phyloP scores from a whole-genome alignment of 495 filamentous ascomycete species.

The Penicillium goetzii region DNA sequence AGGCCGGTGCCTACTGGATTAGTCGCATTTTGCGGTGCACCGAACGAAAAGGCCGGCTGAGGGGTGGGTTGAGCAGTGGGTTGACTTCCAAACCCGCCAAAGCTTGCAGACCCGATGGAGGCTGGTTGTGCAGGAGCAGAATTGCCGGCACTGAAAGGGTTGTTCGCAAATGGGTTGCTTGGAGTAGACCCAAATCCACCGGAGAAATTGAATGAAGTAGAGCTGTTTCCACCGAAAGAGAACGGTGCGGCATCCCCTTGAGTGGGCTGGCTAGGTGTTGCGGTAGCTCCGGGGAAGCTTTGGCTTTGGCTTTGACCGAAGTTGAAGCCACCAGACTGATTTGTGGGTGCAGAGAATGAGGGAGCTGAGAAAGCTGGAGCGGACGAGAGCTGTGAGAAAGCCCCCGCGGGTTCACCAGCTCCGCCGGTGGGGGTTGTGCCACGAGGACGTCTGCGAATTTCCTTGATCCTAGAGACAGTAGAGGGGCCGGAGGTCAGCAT shows the following conservation, averaged over 20 bases:
- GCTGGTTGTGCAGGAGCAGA: constrained; percentile 26
- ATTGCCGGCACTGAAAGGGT: constrained; percentile 24
- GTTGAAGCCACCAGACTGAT: constrained; percentile 43
- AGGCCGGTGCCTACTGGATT: constrained; percentile 20
- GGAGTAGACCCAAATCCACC: constrained; percentile 23
- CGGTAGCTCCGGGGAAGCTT: constrained; percentile 47
- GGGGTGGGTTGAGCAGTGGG: constrained; percentile 21
- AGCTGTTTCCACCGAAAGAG: constrained; percentile 40
- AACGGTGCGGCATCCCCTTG: constrained; percentile 42
- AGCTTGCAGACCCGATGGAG: constrained; percentile 26
- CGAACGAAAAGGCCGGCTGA: constrained; percentile 33
- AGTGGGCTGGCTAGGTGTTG: constrained; percentile 31
- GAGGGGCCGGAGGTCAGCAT: not conserved
- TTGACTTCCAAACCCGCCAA: constrained; percentile 27
- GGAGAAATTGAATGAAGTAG: constrained; percentile 46
- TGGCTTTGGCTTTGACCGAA: constrained; percentile 55
- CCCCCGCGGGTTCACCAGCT: constrained; percentile 22
- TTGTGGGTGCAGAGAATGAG: constrained; percentile 34
- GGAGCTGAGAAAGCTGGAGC: constrained; percentile 36
- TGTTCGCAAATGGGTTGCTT: constrained; percentile 50
- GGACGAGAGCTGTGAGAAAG: constrained; percentile 32
- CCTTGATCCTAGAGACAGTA: constrained; percentile 39
- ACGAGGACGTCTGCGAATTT: constrained; percentile 38
- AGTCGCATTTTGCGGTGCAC: constrained; percentile 20
- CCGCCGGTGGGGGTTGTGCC: constrained; percentile 26